Percentiles rank a stretch among this genome's conserved stretches.
These are phyloP conservation scores for Suillus occidentalis DNA, from an alignment of 768 basidiomycete species.

Conservation along the genomic window DNA sequence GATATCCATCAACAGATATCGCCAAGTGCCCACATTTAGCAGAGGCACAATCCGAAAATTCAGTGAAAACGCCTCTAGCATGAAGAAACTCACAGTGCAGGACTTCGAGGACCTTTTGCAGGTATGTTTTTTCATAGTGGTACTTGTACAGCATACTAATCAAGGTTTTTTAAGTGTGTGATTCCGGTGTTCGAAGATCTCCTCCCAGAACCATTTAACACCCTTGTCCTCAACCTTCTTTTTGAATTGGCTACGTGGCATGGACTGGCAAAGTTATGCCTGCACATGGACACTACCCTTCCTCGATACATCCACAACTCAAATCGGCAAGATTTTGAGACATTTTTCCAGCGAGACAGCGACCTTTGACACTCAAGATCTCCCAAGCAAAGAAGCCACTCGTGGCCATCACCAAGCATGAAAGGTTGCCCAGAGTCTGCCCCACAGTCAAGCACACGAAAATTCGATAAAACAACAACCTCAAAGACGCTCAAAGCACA, in stretches of 20 bases:
- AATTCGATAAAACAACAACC: slow-evolving; percentile 7
- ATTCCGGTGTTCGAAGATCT: slow-evolving; percentile 15
- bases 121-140: neutral
- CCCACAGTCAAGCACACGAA: neutral
- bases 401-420: slow-evolving; percentile 12
- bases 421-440: neutral
- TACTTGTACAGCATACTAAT: too few relatives aligned
- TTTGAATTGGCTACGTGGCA: slow-evolving; percentile 23
- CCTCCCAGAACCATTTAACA: slow-evolving; percentile 15
- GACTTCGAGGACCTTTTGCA: slow-evolving; percentile 16
- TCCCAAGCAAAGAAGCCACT: slow-evolving; percentile 32
- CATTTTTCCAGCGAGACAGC: slow-evolving; percentile 26
- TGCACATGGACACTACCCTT: slow-evolving; percentile 17
- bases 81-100: slow-evolving; percentile 8
- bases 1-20: slow-evolving; percentile 8
- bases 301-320: slow-evolving; percentile 19
- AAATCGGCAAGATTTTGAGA: slow-evolving; percentile 23
- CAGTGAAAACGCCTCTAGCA: slow-evolving; percentile 16
- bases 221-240: slow-evolving; percentile 13
- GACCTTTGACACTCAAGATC: slow-evolving; percentile 29
- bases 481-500: neutral
- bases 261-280: slow-evolving; percentile 13
- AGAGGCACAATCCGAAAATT: slow-evolving; percentile 7
- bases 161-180: slow-evolving; percentile 25
- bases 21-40: slow-evolving; percentile 15